phyloP scores from a whole-genome alignment of 306 rosid species.

The peach (Prunus persica) region DNA sequence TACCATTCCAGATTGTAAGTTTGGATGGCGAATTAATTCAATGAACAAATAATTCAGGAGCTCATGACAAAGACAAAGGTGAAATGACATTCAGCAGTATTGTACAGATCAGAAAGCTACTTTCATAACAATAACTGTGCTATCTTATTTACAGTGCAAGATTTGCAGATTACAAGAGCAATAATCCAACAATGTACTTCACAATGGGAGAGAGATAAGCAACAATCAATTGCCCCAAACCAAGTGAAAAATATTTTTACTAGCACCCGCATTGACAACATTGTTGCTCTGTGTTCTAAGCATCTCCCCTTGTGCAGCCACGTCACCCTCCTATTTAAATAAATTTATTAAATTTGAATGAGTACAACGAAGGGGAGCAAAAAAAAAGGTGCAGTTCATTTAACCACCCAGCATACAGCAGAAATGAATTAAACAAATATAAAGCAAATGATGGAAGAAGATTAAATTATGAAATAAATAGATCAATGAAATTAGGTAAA shows the following conservation, averaged over 20 bases:
- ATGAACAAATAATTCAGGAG: too few relatives aligned
- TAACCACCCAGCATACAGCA: background rate
- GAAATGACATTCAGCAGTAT: too few relatives aligned
- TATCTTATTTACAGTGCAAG: too few relatives aligned
- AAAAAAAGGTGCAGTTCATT: background rate
- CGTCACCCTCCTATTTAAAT: slow-evolving; percentile 64
- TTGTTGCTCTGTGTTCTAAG: slow-evolving; percentile 62
- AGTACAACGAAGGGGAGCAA: background rate
- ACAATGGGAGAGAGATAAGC: background rate
- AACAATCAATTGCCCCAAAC: slow-evolving; percentile 67
- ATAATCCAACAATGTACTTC: too few relatives aligned
- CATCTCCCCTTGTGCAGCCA: slow-evolving; percentile 68
- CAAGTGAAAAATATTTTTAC: slow-evolving; percentile 79
- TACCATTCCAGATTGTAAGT: too few relatives aligned
- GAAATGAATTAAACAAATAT: background rate
- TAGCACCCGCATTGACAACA: slow-evolving; percentile 61
- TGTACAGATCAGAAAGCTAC: too few relatives aligned
- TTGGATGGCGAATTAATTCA: too few relatives aligned
- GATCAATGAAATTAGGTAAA: background rate
- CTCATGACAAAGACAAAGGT: too few relatives aligned
- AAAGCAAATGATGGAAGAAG: background rate
- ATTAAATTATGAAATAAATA: background rate
- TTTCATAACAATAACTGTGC: too few relatives aligned
- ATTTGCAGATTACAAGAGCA: too few relatives aligned
- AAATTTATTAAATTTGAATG: background rate